Evolutionary conservation across 2,329 filamentous ascomycete species (phyloP), one percentile per base, ranked within the genome.

Genomic region (Fusarium guadeloupense): DNA sequence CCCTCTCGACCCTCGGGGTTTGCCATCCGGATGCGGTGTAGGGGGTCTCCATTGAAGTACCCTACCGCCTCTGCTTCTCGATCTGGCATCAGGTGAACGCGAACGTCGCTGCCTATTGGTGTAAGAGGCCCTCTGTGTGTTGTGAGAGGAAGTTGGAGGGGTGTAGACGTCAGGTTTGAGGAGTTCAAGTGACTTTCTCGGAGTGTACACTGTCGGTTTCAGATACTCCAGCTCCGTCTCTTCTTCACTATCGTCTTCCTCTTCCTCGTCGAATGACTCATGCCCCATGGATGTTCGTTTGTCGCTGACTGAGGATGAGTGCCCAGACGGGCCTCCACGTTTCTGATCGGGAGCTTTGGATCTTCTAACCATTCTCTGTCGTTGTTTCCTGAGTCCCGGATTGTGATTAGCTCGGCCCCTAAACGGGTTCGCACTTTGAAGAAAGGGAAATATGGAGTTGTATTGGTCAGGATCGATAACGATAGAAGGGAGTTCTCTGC

Each of bases 391-490:
- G 34, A 30, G 10, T 40, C 17, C 43, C 8, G 39, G n/a, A 17
- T 34, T 37, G 14, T 14, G 44, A 44, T 38, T 21, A 13, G 25
- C 39, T 16, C 10, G 45, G 8, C 33, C 28, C 20, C 56, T 49
- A 47, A 41, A n/a, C 9, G 42, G 49, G 25, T 35, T 48, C 20
- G 51, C 35, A 17, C 33, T 41, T 9, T 20, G 47, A 14, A 69
- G 51, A 37, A 67, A 54, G 21, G 67, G 67, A 25, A 69, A 69
- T 67, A 69, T 69, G 13, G 43, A 33, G 12, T 69, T 60, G 28
- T 69, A 69, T 39, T 59, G 57, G 7, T 64, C 50, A 5, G 67
- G 56, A 17, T 69, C 62, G 17, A 69, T 42, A 28, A 47, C 44
- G 17, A 59, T 51, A 26, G 41, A 45, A 12, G 43, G 16, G 10